Evolutionary conservation across 2,329 filamentous ascomycete species (phyloP).

Genomic region (Neofusicoccum parvum): DNA sequence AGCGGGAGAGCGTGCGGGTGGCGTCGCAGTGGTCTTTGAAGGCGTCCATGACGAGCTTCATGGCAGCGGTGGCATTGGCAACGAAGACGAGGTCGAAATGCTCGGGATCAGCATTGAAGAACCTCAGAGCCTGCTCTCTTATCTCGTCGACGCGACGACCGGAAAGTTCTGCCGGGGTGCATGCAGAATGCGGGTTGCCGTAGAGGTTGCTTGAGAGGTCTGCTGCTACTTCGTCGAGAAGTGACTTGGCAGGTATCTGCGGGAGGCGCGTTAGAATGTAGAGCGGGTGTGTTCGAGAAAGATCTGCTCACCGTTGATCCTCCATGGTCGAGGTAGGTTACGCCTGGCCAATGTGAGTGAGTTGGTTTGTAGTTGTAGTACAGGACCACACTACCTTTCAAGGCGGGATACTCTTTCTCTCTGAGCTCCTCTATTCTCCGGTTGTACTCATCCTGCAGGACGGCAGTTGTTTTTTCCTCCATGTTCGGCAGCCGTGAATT

Average conservation of each 20-base stretch:
- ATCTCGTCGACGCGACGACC: constrained; percentile 61
- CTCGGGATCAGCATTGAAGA: constrained; percentile 79
- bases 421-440: too few relatives aligned
- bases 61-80: constrained; percentile 85
- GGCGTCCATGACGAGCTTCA: constrained; percentile 82
- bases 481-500: too few relatives aligned
- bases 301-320: constrained; percentile 42
- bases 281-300: neutral
- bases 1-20: constrained; percentile 56
- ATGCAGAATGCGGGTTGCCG: constrained; percentile 90
- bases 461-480: too few relatives aligned
- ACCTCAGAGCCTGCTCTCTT: constrained; percentile 66
- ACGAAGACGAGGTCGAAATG: constrained; percentile 90
- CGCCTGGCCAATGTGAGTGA: constrained; percentile 18
- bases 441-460: too few relatives aligned
- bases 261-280: constrained; percentile 45
- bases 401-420: constrained; percentile 44
- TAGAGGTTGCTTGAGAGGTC: constrained; percentile 76
- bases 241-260: constrained; percentile 71
- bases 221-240: constrained; percentile 74
- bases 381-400: constrained; percentile 24
- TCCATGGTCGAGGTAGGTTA: constrained; percentile 61
- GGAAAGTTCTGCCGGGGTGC: constrained; percentile 70
- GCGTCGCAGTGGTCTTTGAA: constrained; percentile 67
- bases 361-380: too few relatives aligned